phyloP scores from a whole-genome alignment of 495 filamentous ascomycete species.

The Cudoniella acicularis region DNA sequence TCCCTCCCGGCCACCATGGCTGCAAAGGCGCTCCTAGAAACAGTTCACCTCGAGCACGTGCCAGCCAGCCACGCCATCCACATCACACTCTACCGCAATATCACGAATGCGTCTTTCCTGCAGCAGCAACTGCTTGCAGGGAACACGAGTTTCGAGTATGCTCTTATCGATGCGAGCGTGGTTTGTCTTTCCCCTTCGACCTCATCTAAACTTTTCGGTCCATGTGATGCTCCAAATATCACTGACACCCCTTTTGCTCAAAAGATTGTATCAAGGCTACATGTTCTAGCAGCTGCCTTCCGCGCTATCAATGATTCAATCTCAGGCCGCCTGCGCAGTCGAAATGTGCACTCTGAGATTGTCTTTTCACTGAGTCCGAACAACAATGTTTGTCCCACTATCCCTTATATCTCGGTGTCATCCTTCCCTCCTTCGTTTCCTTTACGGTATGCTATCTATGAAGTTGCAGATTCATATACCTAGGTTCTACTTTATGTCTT shows the following conservation, averaged over 20 bases:
- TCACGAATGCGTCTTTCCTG: conserved; percentile 72
- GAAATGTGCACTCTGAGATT: conserved; percentile 90
- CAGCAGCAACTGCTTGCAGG: conserved; percentile 75
- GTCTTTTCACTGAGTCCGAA: conserved; percentile 78
- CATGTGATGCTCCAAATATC: too few relatives aligned
- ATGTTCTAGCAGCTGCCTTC: conserved; percentile 68
- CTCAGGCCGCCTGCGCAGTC: conserved; percentile 59
- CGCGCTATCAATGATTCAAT: conserved; percentile 67
- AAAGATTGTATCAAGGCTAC: conserved; percentile 24
- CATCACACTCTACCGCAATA: conserved; percentile 67
- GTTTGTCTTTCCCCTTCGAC: conserved; percentile 35
- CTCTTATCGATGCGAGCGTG: conserved; percentile 79
- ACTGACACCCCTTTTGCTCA: background rate
- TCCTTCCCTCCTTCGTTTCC: conserved; percentile 7
- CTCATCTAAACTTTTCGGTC: too few relatives aligned
- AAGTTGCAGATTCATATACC: too few relatives aligned
- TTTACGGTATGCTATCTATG: too few relatives aligned
- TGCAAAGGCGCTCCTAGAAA: conserved; percentile 19
- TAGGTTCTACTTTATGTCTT: too few relatives aligned
- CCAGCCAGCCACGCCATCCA: conserved; percentile 62
- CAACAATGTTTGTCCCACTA: conserved; percentile 60
- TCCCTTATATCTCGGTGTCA: conserved; percentile 14
- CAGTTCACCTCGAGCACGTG: conserved; percentile 65
- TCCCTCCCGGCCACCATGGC: conserved; percentile 8
- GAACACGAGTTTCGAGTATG: conserved; percentile 85